A percentile compares a stretch with the other conserved stretches of the same genome.
These are phyloP conservation scores for Sporothrix dimorphospora DNA, from an alignment of 2,329 filamentous ascomycete genomes.

Conservation along the genomic window DNA sequence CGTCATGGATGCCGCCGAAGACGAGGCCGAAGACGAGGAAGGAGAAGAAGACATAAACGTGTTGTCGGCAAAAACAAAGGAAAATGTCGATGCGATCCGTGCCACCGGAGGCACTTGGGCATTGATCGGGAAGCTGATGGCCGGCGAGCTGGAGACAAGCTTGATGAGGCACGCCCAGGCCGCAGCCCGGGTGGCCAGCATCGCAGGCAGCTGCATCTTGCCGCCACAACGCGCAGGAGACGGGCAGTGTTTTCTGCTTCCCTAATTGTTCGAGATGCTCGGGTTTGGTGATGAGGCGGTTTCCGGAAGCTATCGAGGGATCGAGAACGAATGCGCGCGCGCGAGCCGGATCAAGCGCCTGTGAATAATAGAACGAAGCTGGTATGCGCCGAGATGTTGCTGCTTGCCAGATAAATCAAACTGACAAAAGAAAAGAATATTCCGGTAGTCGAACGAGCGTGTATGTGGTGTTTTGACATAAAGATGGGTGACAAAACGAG, in stretches of 20 bases:
- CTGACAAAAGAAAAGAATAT: not conserved
- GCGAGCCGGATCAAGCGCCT: not conserved
- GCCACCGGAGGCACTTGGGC: slow-evolving; percentile 82
- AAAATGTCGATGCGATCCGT: slow-evolving; percentile 67
- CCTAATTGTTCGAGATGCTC: not conserved
- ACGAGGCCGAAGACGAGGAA: slow-evolving; percentile 53
- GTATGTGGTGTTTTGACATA: not conserved
- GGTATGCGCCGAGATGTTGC: slow-evolving; percentile 3
- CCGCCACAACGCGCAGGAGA: slow-evolving; percentile 1
- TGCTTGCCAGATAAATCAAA: not conserved
- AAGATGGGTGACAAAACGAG: not conserved
- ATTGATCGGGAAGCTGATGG: slow-evolving; percentile 72
- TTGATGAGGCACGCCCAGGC: slow-evolving; percentile 31
- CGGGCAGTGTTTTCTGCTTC: too few relatives aligned
- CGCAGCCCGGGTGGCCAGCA: slow-evolving; percentile 24
- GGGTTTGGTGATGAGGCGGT: not conserved
- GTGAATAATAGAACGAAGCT: not conserved
- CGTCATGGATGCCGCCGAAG: slow-evolving; percentile 51
- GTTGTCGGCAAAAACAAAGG: slow-evolving; percentile 70
- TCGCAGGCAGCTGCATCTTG: slow-evolving; percentile 26
- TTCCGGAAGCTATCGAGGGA: not conserved
- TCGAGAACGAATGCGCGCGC: not conserved
- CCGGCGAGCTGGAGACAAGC: slow-evolving; percentile 43
- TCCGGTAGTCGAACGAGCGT: not conserved
- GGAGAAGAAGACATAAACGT: slow-evolving; percentile 63